Base-by-base conservation (phyloP, 2,329 filamentous ascomycete species). In the Aspergillus brunneoviolaceus region DNA sequence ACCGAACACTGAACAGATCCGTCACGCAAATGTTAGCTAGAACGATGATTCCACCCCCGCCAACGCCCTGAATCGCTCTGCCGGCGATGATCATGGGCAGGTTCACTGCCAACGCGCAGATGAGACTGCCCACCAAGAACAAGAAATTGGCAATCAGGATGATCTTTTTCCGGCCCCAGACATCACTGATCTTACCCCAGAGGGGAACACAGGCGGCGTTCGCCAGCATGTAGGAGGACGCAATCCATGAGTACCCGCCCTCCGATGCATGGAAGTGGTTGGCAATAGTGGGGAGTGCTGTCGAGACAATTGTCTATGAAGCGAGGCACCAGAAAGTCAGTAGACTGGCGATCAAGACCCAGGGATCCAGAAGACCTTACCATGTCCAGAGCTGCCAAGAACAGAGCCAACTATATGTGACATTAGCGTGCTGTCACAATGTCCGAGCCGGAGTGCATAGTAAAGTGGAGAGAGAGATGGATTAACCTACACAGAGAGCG, bases 121-220 rank as follows among this genome's bases (percentile, higher is more conserved):
- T 77, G 56, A 88, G 72, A 35, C 84, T 87, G 25, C 85, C 86
- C 16, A 86, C 72, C 57, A 89, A 81, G 76, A 89, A 90, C 25
- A 87, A 75, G 19, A 81, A 74, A 60, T 87, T 87, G 19, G 85
- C 85, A 3, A 82, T 66, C 14, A 89, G 75, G 31, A 89, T 75
- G 52, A 87, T 81, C 12, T 82, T 82, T 66, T 89, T 90, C 47
- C 87, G 79, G 2, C 87, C 87, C 76, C 84, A 89, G 60, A 89
- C 89, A 64, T 89, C 87, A 49, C 84, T 85, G 23, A 88, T 74
- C 67, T 88, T 88, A 23, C 85, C 85, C 84, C 85, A 87, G 33
- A 84, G 78, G 2, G 84, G 84, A 2, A 83, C 82, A 21, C 82
- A 76, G 14, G 78, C 72, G 23, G 80, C 76, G 64, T 80, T 78